Evolutionary conservation across 106 monocot species (phyloP), one percentile per base, ranked within the genome.

Genomic region (Acanthochlamys bracteata): DNA sequence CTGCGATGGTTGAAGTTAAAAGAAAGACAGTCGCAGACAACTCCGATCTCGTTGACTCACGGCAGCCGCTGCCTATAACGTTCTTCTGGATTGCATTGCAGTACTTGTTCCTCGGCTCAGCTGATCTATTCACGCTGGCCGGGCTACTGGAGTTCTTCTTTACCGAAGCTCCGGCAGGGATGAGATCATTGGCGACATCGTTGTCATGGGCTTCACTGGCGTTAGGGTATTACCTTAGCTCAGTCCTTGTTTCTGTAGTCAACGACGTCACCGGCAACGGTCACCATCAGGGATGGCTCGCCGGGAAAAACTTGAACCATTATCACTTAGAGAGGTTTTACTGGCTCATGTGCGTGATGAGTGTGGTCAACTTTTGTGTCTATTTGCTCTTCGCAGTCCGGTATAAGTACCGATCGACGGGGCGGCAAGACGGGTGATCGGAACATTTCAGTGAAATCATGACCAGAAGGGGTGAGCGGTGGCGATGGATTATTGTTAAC

Each of bases 81-180:
- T 93, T 93, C 89, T 80, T 93, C 63, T 93, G 93, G 93, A 61
- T 89, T 19, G 89, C 83, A 0, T 19, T 86, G n/a, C 93, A 89
- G 75, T 93, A 86, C 70, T 49, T 89, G 68, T 85, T 93, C 64
- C 54, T 93, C 55, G 93, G 93, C 1, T 83, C 85, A 0, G 89
- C 93, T 0, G 93, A 86, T 47, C 39, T 93, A 65, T 93, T 89
- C 62, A 86, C 89, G n/a, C 41, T 86, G 25, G 93, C 83, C 3
- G 93, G 86, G 6, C 53, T 93, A 59, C 78, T 93, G 0, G 93
- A 93, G 80, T 93, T 93, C 71, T 89, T 93, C 83, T 93, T 86
- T 63, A 77, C 81, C 4, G 86, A 93, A 76, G 79, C 89, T 43
- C 89, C 89, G 14, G 33, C 78, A 22, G 78, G 75, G 39, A 89